Conservation (phyloP, 495 filamentous ascomycete species). For the Penicillium angulare region DNA sequence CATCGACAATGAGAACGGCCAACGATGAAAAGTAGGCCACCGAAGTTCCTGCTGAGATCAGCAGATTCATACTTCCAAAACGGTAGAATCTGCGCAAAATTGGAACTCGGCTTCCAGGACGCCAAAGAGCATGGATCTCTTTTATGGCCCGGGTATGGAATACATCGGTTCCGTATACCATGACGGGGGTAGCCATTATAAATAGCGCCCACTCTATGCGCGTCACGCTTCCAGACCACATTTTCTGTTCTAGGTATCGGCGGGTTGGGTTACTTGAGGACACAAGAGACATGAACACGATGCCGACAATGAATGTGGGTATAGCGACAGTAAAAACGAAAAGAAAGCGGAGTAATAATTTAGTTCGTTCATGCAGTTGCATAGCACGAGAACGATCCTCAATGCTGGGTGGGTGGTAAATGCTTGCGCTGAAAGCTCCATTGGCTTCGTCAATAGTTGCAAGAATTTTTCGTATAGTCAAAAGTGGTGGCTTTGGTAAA, state of each 20-base stretch:
- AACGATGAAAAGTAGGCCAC: slow-evolving; percentile 87
- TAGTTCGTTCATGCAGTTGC: slow-evolving; percentile 59
- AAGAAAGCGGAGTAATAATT: slow-evolving; percentile 62
- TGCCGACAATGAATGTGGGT: slow-evolving; percentile 85
- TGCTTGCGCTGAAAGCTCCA: slow-evolving; percentile 58
- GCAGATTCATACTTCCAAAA: slow-evolving; percentile 95
- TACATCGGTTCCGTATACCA: slow-evolving; percentile 83
- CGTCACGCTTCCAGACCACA: slow-evolving; percentile 71
- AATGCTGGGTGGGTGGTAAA: slow-evolving; percentile 79
- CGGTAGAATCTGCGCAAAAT: slow-evolving; percentile 77
- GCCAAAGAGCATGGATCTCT: slow-evolving; percentile 78
- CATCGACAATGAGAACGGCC: slow-evolving; percentile 72
- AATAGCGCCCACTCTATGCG: slow-evolving; percentile 82
- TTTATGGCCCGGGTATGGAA: slow-evolving; percentile 80
- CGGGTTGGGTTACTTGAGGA: slow-evolving; percentile 53
- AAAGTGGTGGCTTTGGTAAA: slow-evolving; percentile 59
- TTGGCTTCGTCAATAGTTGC: slow-evolving; percentile 63
- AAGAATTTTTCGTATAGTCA: slow-evolving; percentile 78
- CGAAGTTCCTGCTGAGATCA: slow-evolving; percentile 84
- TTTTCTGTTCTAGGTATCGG: slow-evolving; percentile 62
- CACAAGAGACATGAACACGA: slow-evolving; percentile 87
- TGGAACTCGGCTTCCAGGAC: slow-evolving; percentile 72
- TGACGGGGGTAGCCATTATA: slow-evolving; percentile 83
- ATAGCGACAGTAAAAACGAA: slow-evolving; percentile 74
- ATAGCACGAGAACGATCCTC: slow-evolving; percentile 80